Conservation (phyloP, 306 rosid genomes). For the Abrus pulchellus region DNA sequence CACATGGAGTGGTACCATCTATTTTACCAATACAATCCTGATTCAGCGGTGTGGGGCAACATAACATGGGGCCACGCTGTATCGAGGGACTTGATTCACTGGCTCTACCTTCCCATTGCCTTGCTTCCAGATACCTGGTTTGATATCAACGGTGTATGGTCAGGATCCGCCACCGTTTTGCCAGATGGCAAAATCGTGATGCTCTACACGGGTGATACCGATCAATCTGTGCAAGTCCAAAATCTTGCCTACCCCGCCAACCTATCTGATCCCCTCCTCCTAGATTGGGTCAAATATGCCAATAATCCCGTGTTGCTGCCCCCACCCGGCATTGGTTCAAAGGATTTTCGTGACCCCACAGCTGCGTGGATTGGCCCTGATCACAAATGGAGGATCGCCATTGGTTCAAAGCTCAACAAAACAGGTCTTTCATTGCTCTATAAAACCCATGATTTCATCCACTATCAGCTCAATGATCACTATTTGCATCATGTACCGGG, state of each 20-base stretch:
- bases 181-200: conserved; percentile 78
- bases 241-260: conserved; percentile 79
- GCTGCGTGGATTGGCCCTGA: conserved; percentile 78
- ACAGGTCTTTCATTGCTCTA: conserved; percentile 70
- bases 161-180: conserved; percentile 78
- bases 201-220: conserved; percentile 73
- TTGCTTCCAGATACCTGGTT: conserved; percentile 67
- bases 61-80: conserved; percentile 93
- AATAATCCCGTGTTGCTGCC: conserved; percentile 75
- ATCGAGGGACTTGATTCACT: conserved; percentile 78
- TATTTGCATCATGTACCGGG: conserved; percentile 72
- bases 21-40: conserved; percentile 88
- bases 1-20: conserved; percentile 88
- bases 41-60: conserved; percentile 88
- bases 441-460: conserved; percentile 61
- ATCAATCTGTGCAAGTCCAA: conserved; percentile 69
- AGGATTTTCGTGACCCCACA: conserved; percentile 82
- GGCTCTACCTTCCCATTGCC: conserved; percentile 83
- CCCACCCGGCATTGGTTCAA: conserved; percentile 55
- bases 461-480: conserved; percentile 48
- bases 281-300: conserved; percentile 75
- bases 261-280: conserved; percentile 83
- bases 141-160: conserved; percentile 84
- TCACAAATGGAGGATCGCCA: conserved; percentile 65
- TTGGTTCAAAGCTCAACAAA: conserved; percentile 64